Evolutionary conservation across 768 basidiomycete genomes (phyloP).

Genomic region (Nevesoporus exiguus): DNA sequence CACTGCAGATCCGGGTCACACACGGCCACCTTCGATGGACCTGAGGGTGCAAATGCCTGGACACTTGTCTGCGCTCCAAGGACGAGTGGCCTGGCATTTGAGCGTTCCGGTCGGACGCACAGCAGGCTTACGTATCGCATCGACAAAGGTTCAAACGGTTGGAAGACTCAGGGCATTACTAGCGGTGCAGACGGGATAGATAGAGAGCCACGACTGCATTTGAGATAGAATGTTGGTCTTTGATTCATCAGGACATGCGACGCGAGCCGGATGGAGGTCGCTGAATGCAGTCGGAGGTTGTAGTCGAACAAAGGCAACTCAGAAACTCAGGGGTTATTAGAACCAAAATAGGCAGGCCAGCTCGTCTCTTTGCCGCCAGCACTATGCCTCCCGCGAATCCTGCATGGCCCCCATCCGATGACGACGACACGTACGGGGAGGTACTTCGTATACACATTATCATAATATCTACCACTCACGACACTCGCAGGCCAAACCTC

Average conservation of each 20-base stretch:
- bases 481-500: slow-evolving; percentile 9
- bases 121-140: background rate
- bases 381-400: background rate
- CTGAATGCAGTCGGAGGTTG: background rate
- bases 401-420: slow-evolving; percentile 10
- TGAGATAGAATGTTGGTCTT: no score
- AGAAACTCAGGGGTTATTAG: slow-evolving; percentile 1
- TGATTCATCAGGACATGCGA: no score
- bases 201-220: no score
- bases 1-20: background rate
- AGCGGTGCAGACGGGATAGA: no score
- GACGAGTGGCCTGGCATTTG: background rate
- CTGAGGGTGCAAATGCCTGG: background rate
- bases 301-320: background rate
- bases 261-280: no score
- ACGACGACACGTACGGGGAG: slow-evolving; percentile 20
- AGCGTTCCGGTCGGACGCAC: background rate
- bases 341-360: background rate
- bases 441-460: slow-evolving; percentile 4
- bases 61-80: slow-evolving; percentile 2
- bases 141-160: background rate
- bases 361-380: background rate
- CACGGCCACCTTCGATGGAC: background rate
- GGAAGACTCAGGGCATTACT: background rate
- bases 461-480: background rate